Conservation (phyloP, 345 rosid genomes). For the Pseudoturritis turrita region DNA sequence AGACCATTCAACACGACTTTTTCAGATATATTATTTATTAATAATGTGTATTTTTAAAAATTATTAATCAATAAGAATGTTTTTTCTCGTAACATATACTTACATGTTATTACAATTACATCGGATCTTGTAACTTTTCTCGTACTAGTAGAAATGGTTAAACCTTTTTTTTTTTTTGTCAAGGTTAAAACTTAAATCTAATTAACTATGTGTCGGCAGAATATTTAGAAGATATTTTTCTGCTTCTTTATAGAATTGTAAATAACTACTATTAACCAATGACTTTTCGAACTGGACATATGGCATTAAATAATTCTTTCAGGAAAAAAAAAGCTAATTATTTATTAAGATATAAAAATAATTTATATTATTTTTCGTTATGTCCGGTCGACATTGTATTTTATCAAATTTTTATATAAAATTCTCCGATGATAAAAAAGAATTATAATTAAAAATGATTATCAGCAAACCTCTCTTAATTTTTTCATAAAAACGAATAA, state of each 20-base stretch:
- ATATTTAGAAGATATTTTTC: background rate
- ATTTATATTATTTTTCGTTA: background rate
- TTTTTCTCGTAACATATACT: background rate
- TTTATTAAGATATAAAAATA: background rate
- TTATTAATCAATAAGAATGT: no score
- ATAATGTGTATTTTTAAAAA: background rate
- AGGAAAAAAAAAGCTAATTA: background rate
- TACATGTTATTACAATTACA: background rate
- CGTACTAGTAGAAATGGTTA: background rate
- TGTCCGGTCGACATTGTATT: no score
- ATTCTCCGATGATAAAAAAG: no score
- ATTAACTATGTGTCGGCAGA: conserved; percentile 18
- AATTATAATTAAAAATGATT: no score
- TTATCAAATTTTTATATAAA: no score
- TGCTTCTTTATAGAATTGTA: background rate
- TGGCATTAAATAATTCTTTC: background rate
- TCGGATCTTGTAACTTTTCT: background rate
- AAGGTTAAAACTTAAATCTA: background rate
- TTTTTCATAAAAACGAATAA: background rate
- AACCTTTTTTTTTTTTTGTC: background rate
- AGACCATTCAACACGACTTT: background rate
- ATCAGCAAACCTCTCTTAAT: background rate
- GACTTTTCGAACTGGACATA: background rate
- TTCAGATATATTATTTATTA: background rate
- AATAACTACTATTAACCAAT: background rate